Evolutionary conservation across 768 basidiomycete genomes (phyloP), one percentile per base, ranked within the genome.

Genomic region (Phylloporus rhodoxanthus): DNA sequence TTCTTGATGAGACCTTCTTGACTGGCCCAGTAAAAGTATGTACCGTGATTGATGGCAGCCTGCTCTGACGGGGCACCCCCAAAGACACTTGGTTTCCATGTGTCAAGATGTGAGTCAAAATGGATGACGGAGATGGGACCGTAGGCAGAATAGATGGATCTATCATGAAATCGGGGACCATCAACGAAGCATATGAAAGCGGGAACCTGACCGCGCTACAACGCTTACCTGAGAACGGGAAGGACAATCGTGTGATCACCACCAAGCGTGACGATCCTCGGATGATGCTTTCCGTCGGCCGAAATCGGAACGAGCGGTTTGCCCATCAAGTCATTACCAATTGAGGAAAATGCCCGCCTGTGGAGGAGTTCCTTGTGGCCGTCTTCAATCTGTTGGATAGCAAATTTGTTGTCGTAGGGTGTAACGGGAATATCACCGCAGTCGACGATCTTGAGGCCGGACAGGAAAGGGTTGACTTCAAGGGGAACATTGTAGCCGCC

Each of bases 21-120:
- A 52, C 81, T 82, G 0, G 91, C 91, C 78, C 87, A 87, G 69
- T 89, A 92, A 68, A 93, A 93, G 71, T 91, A 92, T 3, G 87
- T 90, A 11, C 90, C 91, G 52, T 93, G 91, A 52, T 87, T 91
- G 55, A 93, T 82, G 19, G 82, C 81, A 0, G 84, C 85, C 50
- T 83, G 82, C 1, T 75, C 73, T 23, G 83, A 83, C 4, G 84
- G 85, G 3, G 85, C 81, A 9, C 84, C 84, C 20, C 86, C 86
- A 59, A 87, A 87, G 9, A 85, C 81, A 28, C 77, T 72, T 4
- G 85, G 84, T 59, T 83, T 85, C 85, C 85, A 87, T 10, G 84
- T 87, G 59, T 87, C 84, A 30, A 90, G 76, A 67, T 91, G 87
- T 28, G 86, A 85, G 65, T 92, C 91, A 61, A 92, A 91, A 67